Conservation (phyloP, 139 green algal species). For the Ostreobium quekettii region DNA sequence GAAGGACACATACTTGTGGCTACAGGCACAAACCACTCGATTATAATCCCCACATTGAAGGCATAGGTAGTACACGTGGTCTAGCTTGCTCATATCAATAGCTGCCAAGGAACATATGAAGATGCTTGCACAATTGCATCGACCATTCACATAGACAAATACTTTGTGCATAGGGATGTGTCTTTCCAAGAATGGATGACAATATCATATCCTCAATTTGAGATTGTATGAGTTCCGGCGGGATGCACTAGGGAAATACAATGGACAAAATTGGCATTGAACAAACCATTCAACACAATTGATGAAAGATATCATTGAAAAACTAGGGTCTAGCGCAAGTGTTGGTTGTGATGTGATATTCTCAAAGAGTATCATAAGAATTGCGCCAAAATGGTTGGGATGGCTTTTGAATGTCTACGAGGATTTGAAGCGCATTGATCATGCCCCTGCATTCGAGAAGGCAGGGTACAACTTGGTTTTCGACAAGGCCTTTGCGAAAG, state of each 20-base stretch:
- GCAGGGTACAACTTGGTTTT: too few relatives aligned
- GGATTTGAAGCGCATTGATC: too few relatives aligned
- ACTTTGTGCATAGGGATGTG: not conserved
- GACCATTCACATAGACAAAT: not conserved
- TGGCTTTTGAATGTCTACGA: too few relatives aligned
- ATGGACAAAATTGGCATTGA: not conserved
- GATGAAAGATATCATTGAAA: too few relatives aligned
- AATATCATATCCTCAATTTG: not conserved
- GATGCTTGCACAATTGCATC: not conserved
- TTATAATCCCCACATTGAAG: not conserved
- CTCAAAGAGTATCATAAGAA: too few relatives aligned
- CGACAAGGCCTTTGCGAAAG: too few relatives aligned
- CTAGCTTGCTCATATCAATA: not conserved
- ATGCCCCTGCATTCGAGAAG: too few relatives aligned
- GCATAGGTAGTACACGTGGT: not conserved
- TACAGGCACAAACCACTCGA: not conserved
- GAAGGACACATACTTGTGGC: not conserved
- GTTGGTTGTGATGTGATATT: too few relatives aligned
- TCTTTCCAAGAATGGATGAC: not conserved
- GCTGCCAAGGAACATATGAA: not conserved
- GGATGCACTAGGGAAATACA: not conserved
- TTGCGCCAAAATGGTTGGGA: too few relatives aligned
- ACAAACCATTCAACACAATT: too few relatives aligned
- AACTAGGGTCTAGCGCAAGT: too few relatives aligned
- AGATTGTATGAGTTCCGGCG: not conserved